Percentiles rank a stretch among this genome's conserved stretches.
Conservation (phyloP, 768 basidiomycete species). For the Boletus barrowsii region DNA sequence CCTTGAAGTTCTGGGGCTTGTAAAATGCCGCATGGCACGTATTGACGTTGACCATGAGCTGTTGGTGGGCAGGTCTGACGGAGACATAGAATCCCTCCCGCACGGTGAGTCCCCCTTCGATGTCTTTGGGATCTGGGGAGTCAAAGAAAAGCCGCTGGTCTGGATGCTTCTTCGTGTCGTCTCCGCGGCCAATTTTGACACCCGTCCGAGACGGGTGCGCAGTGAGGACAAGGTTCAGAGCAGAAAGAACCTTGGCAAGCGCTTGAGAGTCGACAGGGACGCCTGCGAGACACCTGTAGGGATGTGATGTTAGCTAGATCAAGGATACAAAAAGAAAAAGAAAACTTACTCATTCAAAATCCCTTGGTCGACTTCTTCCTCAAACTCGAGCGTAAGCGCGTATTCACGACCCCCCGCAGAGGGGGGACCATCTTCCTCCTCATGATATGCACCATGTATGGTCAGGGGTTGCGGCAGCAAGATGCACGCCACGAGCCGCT, state of each 20-base stretch:
- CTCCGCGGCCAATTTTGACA: slow-evolving; percentile 47
- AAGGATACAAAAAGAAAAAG: slow-evolving; percentile 15
- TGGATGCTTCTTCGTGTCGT: slow-evolving; percentile 26
- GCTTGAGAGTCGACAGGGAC: slow-evolving; percentile 54
- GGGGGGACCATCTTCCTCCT: slow-evolving; percentile 31
- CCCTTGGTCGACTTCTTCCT: slow-evolving; percentile 35
- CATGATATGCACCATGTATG: slow-evolving; percentile 36
- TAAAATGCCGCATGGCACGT: slow-evolving; percentile 51
- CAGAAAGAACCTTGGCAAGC: slow-evolving; percentile 46
- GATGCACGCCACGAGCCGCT: slow-evolving; percentile 40
- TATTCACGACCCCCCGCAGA: slow-evolving; percentile 32
- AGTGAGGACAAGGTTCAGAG: slow-evolving; percentile 46
- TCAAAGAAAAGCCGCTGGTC: slow-evolving; percentile 41
- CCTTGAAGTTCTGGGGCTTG: slow-evolving; percentile 39
- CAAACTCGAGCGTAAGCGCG: slow-evolving; percentile 38
- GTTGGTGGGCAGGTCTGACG: slow-evolving; percentile 40
- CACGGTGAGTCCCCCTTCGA: slow-evolving; percentile 52
- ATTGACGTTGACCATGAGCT: slow-evolving; percentile 52
- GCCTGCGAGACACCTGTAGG: slow-evolving; percentile 53
- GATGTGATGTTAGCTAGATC: slow-evolving; percentile 20
- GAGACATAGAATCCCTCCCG: slow-evolving; percentile 50
- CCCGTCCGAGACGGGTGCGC: slow-evolving; percentile 40
- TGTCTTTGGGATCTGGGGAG: slow-evolving; percentile 28
- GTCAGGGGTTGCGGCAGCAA: slow-evolving; percentile 40
- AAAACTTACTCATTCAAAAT: slow-evolving; percentile 3